Evolutionary conservation across 2,329 filamentous ascomycete species (phyloP).

Genomic region (Anisogramma anomala): DNA sequence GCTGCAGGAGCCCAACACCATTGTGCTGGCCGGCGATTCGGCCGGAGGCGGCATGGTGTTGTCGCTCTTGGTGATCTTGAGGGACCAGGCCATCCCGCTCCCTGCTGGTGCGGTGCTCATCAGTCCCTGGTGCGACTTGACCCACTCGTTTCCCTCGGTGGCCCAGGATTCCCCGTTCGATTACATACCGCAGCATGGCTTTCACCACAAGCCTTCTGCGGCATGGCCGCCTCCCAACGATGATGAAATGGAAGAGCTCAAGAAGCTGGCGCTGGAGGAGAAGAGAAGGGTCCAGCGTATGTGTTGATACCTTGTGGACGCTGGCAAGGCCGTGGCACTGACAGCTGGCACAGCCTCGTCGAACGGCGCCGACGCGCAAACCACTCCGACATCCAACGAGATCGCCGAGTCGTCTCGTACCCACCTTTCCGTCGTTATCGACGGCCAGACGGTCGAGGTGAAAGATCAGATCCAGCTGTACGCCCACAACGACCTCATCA

Average conservation of each 20-base stretch:
- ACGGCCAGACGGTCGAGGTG: conserved; percentile 59
- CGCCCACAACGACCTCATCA: conserved; percentile 71
- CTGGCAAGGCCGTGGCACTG: conserved; percentile 19
- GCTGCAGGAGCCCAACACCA: conserved; percentile 65
- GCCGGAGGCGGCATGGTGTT: conserved; percentile 87
- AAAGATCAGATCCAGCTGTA: conserved; percentile 88
- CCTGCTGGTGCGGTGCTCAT: conserved; percentile 85
- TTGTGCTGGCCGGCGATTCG: conserved; percentile 83
- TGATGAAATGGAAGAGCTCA: conserved; percentile 53
- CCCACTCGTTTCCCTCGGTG: conserved; percentile 92
- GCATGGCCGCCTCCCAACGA: conserved; percentile 89
- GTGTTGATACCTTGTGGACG: neutral
- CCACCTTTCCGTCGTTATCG: conserved; percentile 53
- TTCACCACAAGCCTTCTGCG: conserved; percentile 77
- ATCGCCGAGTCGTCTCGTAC: conserved; percentile 16
- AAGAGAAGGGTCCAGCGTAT: conserved; percentile 25
- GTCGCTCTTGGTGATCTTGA: conserved; percentile 64
- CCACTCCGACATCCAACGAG: conserved; percentile 12
- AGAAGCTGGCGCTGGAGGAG: conserved; percentile 32
- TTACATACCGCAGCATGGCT: conserved; percentile 79
- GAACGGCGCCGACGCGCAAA: conserved; percentile 6
- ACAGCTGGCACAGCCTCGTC: conserved; percentile 9
- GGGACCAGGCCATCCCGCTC: conserved; percentile 71
- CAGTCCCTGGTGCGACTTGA: conserved; percentile 91
- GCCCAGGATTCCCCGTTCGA: conserved; percentile 60